phyloP scores from a whole-genome alignment of 805 yeast species.

The Hermanozyma aechmeae region DNA sequence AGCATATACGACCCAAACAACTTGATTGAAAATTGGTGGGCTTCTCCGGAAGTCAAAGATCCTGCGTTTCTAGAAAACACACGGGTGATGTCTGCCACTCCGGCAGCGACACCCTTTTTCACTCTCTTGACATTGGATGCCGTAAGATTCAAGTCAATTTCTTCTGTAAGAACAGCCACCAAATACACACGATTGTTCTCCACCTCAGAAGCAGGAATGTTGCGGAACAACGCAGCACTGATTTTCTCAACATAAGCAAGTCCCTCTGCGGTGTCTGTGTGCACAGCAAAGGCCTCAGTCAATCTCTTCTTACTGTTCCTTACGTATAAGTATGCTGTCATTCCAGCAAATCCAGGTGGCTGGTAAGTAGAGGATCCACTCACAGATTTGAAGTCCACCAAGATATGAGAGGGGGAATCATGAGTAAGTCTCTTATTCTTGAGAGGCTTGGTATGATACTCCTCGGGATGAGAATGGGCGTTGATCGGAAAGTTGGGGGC shows the following conservation, averaged over 20 bases:
- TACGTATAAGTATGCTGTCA: conserved; percentile 65
- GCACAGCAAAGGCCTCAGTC: conserved; percentile 73
- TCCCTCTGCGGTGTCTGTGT: conserved; percentile 48
- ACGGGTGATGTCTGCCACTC: conserved; percentile 78
- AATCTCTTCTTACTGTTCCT: conserved; percentile 54
- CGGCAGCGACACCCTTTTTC: conserved; percentile 80
- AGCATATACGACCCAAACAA: conserved; percentile 62
- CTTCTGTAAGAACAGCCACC: conserved; percentile 70
- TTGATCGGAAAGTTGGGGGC: conserved; percentile 61
- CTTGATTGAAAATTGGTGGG: conserved; percentile 64
- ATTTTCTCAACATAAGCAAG: conserved; percentile 52
- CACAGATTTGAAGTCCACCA: conserved; percentile 71
- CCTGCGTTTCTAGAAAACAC: conserved; percentile 61
- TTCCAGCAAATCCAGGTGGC: conserved; percentile 61
- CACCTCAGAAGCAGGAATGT: conserved; percentile 61
- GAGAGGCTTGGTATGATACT: conserved; percentile 34
- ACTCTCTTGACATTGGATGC: conserved; percentile 23
- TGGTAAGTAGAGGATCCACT: conserved; percentile 45
- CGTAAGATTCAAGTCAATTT: conserved; percentile 36
- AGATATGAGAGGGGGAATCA: conserved; percentile 53
- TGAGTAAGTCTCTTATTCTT: conserved; percentile 38
- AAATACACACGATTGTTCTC: conserved; percentile 59
- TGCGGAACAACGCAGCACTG: conserved; percentile 71
- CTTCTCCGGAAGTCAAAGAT: conserved; percentile 47
- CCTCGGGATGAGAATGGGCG: conserved; percentile 18